Base-by-base conservation (phyloP, 352 stramenopile genomes). In the Discostella stelligera region DNA sequence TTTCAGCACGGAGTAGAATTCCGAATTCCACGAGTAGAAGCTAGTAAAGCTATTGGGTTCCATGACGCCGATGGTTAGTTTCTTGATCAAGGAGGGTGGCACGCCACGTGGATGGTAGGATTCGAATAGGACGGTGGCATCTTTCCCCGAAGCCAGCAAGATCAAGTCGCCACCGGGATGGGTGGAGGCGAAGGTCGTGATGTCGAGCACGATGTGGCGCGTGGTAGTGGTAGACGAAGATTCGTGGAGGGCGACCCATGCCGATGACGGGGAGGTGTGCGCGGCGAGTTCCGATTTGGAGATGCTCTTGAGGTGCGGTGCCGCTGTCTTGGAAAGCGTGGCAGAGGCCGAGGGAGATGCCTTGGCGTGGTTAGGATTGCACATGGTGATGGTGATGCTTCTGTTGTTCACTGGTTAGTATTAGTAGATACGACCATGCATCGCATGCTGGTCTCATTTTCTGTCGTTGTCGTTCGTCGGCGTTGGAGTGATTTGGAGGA, bases 121-220 rank as follows among this genome's bases (percentile, higher is more conserved):
- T 61, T 86, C 65, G 21, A 78, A 87, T 16, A 86, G 56, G 0
- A 85, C 71, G 8, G 80, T 84, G 6, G 83, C 79, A 70, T 89
- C 83, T 56, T 79, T 79, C 18, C 77, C 77, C 2, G 66, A 61
- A 7, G 69, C 52, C 3, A 86, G 44, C 7, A 85, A 59, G 32
- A 89, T 79, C 13, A 87, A 18, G 72, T 86, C 75, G 48, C 77
- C 83, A 59, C 79, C 80, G 2, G 80, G 80, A 67, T 86, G 80
- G 27, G 27, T 60, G 20, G 41, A 55, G 0, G 69, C 50, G 32
- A 84, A 84, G 13, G 60, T 49, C 0, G 80, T 86, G 41, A 83
- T 72, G 58, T 86, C 80, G 44, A 76, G 54, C 13, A 83, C 75
- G 18, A 68, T 18, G 50, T 67, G 50, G 10, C 37, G 25, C 8